Percentiles rank a stretch among this genome's conserved stretches.
These are phyloP conservation scores for Suhomyces chickasaworum DNA, from an alignment of 1,139 yeast genomes.

Conservation along the genomic window DNA sequence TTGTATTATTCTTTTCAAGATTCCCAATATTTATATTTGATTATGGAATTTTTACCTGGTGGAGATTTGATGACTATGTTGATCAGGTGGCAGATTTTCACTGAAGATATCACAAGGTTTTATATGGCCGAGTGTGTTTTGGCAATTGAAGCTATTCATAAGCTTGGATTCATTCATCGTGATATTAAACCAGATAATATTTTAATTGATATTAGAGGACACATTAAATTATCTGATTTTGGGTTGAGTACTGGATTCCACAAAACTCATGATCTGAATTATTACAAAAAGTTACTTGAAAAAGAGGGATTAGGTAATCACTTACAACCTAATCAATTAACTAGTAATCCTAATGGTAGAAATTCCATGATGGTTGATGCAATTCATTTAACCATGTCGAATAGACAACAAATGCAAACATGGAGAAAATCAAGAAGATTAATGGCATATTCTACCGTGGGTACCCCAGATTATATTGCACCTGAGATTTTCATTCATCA, in stretches of 20 bases:
- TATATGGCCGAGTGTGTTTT: conserved; percentile 87
- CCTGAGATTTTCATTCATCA: conserved; percentile 96
- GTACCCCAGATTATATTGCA: conserved; percentile 98
- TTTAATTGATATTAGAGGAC: conserved; percentile 77
- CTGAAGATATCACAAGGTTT: conserved; percentile 81
- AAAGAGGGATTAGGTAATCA: conserved; percentile 47
- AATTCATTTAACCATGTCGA: conserved; percentile 91
- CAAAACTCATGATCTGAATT: conserved; percentile 79
- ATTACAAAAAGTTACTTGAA: conserved; percentile 70
- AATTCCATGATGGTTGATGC: conserved; percentile 94
- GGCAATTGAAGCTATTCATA: conserved; percentile 82
- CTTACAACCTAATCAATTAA: conserved; percentile 29
- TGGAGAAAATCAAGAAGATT: conserved; percentile 96
- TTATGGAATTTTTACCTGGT: conserved; percentile 85
- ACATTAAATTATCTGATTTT: conserved; percentile 75
- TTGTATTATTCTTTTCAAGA: conserved; percentile 81
- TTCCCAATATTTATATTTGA: conserved; percentile 69
- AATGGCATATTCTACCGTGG: conserved; percentile 98
- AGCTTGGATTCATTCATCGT: conserved; percentile 77
- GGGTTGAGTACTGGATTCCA: conserved; percentile 87
- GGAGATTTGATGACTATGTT: conserved; percentile 89
- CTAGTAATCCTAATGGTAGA: conserved; percentile 35
- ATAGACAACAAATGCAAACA: conserved; percentile 95
- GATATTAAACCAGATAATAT: conserved; percentile 82
- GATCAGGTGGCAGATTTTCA: conserved; percentile 82